Evolutionary conservation across 352 stramenopile species (phyloP).

Genomic region (Pythium periplocum): DNA sequence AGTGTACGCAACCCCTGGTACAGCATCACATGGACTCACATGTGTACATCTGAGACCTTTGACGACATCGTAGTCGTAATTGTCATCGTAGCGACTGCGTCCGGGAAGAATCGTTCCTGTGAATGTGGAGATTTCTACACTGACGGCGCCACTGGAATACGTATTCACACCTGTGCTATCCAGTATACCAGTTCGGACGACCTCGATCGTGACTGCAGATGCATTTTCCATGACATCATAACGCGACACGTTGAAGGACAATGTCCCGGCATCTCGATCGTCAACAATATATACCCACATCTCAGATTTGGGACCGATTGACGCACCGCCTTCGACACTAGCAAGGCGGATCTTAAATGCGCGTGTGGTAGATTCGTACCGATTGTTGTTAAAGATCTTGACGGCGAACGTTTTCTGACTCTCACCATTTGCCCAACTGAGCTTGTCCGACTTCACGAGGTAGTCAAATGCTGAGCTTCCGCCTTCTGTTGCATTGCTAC

Average conservation of each 20-base stretch:
- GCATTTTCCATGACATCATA: slow-evolving; percentile 66
- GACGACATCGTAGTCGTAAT: slow-evolving; percentile 57
- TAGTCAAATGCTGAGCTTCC: slow-evolving; percentile 66
- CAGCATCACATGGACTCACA: slow-evolving; percentile 56
- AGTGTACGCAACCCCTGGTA: slow-evolving; percentile 36
- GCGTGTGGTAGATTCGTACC: slow-evolving; percentile 39
- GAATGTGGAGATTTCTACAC: slow-evolving; percentile 56
- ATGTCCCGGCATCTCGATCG: slow-evolving; percentile 62
- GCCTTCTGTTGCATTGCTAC: slow-evolving; percentile 60
- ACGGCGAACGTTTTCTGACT: slow-evolving; percentile 48
- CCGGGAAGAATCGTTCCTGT: slow-evolving; percentile 45
- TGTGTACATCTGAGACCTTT: slow-evolving; percentile 47
- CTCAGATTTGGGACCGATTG: slow-evolving; percentile 33
- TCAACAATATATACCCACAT: slow-evolving; percentile 75
- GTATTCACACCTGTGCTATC: slow-evolving; percentile 50
- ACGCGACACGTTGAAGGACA: slow-evolving; percentile 45
- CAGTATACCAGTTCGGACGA: slow-evolving; percentile 39
- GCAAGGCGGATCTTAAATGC: slow-evolving; percentile 49
- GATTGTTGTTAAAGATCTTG: slow-evolving; percentile 69
- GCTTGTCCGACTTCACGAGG: slow-evolving; percentile 31
- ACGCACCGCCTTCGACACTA: slow-evolving; percentile 44
- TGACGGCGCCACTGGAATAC: slow-evolving; percentile 50
- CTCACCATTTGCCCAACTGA: slow-evolving; percentile 53
- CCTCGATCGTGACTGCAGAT: slow-evolving; percentile 31
- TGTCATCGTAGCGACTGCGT: slow-evolving; percentile 33